A percentile compares a stretch with the other conserved stretches of the same genome.
These are phyloP conservation scores for Erythrophleum ivorense DNA, from an alignment of 331 rosid species.

Conservation along the genomic window DNA sequence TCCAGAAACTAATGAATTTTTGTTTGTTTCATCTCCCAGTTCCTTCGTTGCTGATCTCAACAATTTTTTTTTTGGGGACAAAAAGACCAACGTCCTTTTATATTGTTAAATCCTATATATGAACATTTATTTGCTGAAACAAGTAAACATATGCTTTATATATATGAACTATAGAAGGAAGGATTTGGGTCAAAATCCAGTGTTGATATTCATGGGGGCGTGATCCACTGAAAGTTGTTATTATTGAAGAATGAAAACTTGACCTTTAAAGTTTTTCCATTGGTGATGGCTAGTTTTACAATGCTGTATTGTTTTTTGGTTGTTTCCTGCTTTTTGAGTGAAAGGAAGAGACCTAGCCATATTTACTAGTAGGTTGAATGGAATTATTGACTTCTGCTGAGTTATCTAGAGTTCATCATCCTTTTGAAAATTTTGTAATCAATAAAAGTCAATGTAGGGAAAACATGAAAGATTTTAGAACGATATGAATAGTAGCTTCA, in stretches of 20 bases:
- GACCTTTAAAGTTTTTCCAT: neutral
- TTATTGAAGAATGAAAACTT: neutral
- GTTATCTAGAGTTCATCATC: neutral
- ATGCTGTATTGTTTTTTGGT: neutral
- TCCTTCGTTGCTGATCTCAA: neutral
- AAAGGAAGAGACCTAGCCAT: neutral
- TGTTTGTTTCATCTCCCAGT: neutral
- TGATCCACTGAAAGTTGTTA: neutral
- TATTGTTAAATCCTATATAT: neutral
- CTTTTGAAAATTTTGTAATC: neutral
- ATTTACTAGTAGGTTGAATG: constrained; percentile 14
- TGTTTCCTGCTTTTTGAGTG: constrained; percentile 1
- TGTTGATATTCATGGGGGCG: neutral
- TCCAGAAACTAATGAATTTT: neutral
- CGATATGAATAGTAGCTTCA: neutral
- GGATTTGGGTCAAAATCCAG: neutral
- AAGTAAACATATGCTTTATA: neutral
- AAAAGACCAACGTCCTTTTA: neutral
- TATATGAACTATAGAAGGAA: neutral
- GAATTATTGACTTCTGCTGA: constrained; percentile 1
- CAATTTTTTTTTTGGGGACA: neutral
- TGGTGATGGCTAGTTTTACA: neutral
- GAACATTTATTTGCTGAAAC: neutral
- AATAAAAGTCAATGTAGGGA: neutral
- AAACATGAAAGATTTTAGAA: neutral